These are phyloP conservation scores for Funneliformis caledonium DNA, from an alignment of 371 early-diverging fungal genomes.

Conservation along the genomic window DNA sequence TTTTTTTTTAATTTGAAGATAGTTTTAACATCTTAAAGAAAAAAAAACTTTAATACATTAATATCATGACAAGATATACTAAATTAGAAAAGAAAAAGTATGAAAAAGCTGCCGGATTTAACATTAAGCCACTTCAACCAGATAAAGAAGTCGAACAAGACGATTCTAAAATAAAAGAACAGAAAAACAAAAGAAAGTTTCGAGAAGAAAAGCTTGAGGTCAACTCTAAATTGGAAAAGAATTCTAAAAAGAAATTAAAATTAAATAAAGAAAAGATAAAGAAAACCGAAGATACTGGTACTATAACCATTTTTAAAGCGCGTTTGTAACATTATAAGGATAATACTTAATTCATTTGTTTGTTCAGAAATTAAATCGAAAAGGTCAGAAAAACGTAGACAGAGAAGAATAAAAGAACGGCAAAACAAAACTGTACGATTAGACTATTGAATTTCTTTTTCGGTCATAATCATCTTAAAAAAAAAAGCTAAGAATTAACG, in stretches of 20 bases:
- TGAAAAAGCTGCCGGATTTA: slow-evolving; percentile 2
- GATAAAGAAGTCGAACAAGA: not conserved
- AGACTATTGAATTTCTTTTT: not conserved
- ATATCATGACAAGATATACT: slow-evolving; percentile 17
- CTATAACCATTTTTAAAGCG: not conserved
- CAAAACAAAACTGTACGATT: not conserved
- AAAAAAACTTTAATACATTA: not conserved
- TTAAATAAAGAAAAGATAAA: not conserved
- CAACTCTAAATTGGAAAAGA: not conserved
- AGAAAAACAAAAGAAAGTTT: not conserved
- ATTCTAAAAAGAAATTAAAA: not conserved
- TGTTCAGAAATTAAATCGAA: not conserved
- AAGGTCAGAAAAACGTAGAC: slow-evolving; percentile 20
- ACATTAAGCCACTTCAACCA: not conserved
- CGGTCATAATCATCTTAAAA: not conserved
- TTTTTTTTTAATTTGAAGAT: too few species aligned
- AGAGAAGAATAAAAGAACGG: not conserved
- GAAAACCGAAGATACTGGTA: not conserved
- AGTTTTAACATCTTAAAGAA: too few species aligned
- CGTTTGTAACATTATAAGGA: not conserved
- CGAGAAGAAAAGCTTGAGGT: not conserved
- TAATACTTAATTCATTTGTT: not conserved
- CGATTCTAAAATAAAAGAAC: not conserved
- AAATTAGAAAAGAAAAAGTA: slow-evolving; percentile 24
- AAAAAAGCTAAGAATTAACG: not conserved